Evolutionary conservation across 495 filamentous ascomycete species (phyloP), one percentile per base, ranked within the genome.

Genomic region (Xanthoparmelia taractica): DNA sequence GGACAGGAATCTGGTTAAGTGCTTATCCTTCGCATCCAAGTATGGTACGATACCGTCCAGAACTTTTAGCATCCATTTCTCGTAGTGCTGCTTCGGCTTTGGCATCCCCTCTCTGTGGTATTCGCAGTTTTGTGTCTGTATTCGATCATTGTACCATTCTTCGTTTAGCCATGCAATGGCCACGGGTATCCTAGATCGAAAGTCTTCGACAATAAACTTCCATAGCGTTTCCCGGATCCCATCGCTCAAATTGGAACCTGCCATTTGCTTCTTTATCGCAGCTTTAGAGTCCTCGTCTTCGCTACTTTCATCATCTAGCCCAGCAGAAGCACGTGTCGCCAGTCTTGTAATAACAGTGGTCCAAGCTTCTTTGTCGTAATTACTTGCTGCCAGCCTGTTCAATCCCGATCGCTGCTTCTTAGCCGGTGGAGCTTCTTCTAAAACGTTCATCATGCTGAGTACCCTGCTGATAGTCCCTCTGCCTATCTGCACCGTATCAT

Each of bases 71-170:
- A 85, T 83, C 85, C 90, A 96, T 69, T 82, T 84, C 60, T 90
- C 86, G 72, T 96, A 97, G 67, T 93, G 80, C 37, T 82, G 69
- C 7, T 74, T 60, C 15, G 64, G 65, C 48, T 56, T 60, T 23
- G 43, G 10, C 70, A 79, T 74, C n/a, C 71, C 69, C 5, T 76
- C 75, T 12, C 71, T 67, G 25, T 77, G 76, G 27, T 72, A 70
- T 11, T 69, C 63, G 11, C 74, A 69, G 52, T 78, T 75, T 48
- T 80, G 76, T 41, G 61, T 61, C 64, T 83, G 81, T 31, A 96
- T 73, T 45, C 83, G 83, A 72, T 96, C 95, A 70, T 91, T 94
- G 75, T 96, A 97, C 93, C 93, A 99, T 74, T 99, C 94, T 73
- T 99, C 94, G 68, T 87, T 92, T 33, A 97, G 78, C 94, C 94